A percentile compares a stretch with the other conserved stretches of the same genome.
Evolutionary conservation across 441 rosid species (phyloP).

Genomic region (Erodium texanum): DNA sequence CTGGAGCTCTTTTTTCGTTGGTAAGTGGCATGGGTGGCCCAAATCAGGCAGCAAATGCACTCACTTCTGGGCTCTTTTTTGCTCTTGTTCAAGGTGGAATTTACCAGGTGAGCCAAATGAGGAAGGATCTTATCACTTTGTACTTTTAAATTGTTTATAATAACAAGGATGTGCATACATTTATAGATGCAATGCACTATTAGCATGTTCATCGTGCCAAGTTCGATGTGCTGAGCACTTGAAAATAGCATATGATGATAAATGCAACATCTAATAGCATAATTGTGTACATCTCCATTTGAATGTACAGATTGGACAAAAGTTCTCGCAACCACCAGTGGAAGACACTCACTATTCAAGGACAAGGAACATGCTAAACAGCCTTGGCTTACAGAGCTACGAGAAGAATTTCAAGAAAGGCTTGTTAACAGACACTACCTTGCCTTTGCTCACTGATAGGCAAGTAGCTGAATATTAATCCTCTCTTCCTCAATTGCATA

Average conservation of each 20-base stretch:
- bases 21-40: constrained; percentile 78
- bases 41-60: constrained; percentile 62
- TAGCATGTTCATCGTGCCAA: too few species aligned
- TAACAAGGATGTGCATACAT: too few species aligned
- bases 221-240: too few species aligned
- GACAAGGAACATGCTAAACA: constrained; percentile 51
- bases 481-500: neutral
- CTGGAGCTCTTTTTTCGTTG: constrained; percentile 72
- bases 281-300: constrained; percentile 4
- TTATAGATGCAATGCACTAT: too few species aligned
- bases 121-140: neutral
- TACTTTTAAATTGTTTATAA: neutral
- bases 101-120: constrained; percentile 49
- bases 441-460: constrained; percentile 96
- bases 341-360: constrained; percentile 53
- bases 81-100: constrained; percentile 79
- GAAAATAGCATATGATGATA: neutral
- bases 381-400: constrained; percentile 71
- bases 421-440: constrained; percentile 63
- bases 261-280: neutral
- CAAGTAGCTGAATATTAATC: constrained; percentile 21
- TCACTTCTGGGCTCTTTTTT: constrained; percentile 66
- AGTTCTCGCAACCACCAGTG: constrained; percentile 51
- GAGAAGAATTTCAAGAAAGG: constrained; percentile 91
- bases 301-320: constrained; percentile 51